phyloP scores from a whole-genome alignment of 108 stramenopile species.

The Cyclotella choctawhatcheeana region DNA sequence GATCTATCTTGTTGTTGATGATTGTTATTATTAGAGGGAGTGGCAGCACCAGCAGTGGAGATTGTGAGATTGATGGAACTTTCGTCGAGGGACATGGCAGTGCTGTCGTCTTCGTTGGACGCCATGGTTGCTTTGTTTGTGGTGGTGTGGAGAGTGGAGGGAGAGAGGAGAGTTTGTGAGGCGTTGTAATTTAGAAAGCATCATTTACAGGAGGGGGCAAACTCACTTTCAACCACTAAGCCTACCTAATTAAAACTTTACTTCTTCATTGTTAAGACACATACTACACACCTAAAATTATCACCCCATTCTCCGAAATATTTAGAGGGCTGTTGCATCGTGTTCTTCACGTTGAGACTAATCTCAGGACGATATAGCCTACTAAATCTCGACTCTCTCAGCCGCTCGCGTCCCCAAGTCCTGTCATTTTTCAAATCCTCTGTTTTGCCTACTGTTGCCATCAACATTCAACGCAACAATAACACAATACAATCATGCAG shows the following conservation, averaged over 20 bases:
- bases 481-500: conserved; percentile 16
- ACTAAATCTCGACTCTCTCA: background rate
- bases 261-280: too few species aligned
- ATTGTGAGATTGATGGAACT: conserved; percentile 6
- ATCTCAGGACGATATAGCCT: too few species aligned
- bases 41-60: too few species aligned
- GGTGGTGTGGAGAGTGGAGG: background rate
- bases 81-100: conserved; percentile 49
- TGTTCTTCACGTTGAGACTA: too few species aligned
- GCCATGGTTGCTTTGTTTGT: background rate
- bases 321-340: too few species aligned
- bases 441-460: background rate
- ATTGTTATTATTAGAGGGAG: background rate
- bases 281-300: too few species aligned
- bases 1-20: background rate
- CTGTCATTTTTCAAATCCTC: conserved; percentile 4
- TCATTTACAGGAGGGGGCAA: background rate
- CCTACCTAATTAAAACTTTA: background rate
- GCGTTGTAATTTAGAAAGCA: background rate
- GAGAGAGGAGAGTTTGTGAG: background rate
- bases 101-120: conserved; percentile 23
- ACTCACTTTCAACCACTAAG: too few species aligned
- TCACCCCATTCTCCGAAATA: too few species aligned
- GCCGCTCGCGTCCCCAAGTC: too few species aligned
- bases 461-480: background rate